These are phyloP conservation scores for Candida sanyaensis DNA, from an alignment of 1,139 yeast genomes.

Conservation along the genomic window DNA sequence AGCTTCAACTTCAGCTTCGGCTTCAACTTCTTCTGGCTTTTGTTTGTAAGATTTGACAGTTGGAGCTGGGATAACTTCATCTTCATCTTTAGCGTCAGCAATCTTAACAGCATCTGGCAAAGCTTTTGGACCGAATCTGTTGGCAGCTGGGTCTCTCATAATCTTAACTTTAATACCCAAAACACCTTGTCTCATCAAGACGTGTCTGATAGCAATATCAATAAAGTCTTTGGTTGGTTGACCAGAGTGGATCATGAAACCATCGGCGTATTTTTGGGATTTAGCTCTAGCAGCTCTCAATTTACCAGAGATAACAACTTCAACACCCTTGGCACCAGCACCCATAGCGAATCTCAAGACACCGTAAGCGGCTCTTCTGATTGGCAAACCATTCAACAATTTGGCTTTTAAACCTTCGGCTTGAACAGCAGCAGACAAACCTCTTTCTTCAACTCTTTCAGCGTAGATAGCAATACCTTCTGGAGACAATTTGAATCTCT, in stretches of 20 bases:
- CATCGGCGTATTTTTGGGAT: conserved; percentile 99
- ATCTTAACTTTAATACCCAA: conserved; percentile 99
- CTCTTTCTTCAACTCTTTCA: conserved; percentile 99
- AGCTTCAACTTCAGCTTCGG: conserved; percentile 27
- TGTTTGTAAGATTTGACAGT: conserved; percentile 70
- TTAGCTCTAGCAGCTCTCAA: conserved; percentile 99
- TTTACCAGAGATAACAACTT: conserved; percentile 99
- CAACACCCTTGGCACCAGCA: conserved; percentile 99
- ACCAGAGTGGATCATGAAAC: conserved; percentile 99
- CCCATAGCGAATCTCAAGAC: conserved; percentile 99
- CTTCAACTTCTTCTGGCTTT: conserved; percentile 34
- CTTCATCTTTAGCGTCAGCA: conserved; percentile 97
- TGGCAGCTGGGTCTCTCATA: conserved; percentile 97
- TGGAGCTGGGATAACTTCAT: conserved; percentile 77
- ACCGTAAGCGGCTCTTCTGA: conserved; percentile 99
- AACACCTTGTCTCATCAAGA: conserved; percentile 99
- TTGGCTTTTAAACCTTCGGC: conserved; percentile 99
- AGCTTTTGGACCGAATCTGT: conserved; percentile 85
- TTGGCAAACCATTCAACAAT: conserved; percentile 97
- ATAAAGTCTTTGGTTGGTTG: conserved; percentile 99
- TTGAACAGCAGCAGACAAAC: conserved; percentile 99
- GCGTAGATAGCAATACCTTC: conserved; percentile 96
- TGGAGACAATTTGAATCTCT: conserved; percentile 97
- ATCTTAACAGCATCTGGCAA: conserved; percentile 96
- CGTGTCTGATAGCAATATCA: conserved; percentile 99